These are phyloP conservation scores for Lathyrus aphaca DNA, from an alignment of 306 rosid species.

Conservation along the genomic window DNA sequence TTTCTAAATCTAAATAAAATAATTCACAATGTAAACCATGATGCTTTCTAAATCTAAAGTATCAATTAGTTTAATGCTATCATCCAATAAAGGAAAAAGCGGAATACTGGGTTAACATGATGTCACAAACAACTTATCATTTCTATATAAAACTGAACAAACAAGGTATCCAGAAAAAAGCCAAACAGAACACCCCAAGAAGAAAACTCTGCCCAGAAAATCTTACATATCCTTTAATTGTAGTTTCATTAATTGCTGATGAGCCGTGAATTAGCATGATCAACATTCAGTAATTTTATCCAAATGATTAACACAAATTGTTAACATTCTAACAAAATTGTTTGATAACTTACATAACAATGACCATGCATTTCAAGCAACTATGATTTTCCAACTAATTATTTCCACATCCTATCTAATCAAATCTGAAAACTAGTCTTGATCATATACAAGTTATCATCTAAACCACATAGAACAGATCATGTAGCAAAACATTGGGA, in stretches of 20 bases:
- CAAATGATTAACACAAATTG: not conserved
- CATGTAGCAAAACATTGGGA: not conserved
- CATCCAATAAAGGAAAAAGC: not conserved
- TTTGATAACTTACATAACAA: too few relatives aligned
- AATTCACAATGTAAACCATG: slow-evolving; percentile 1
- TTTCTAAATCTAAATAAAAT: too few relatives aligned
- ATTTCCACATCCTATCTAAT: too few relatives aligned
- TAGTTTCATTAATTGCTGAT: not conserved
- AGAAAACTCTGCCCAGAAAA: not conserved
- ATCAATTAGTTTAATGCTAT: not conserved
- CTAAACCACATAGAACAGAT: not conserved
- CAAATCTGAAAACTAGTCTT: too few relatives aligned
- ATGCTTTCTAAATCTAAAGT: not conserved
- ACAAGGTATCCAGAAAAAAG: not conserved
- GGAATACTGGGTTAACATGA: not conserved
- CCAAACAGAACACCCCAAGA: not conserved
- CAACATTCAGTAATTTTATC: not conserved
- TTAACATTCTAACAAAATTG: too few relatives aligned
- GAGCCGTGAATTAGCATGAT: not conserved
- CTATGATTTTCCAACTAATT: too few relatives aligned
- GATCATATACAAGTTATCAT: not conserved
- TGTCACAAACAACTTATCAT: not conserved
- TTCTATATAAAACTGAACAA: not conserved
- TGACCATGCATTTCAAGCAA: too few relatives aligned
- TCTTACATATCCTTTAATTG: not conserved